Evolutionary conservation across 805 yeast genomes (phyloP).

Genomic region (Myxozyma mucilagina): DNA sequence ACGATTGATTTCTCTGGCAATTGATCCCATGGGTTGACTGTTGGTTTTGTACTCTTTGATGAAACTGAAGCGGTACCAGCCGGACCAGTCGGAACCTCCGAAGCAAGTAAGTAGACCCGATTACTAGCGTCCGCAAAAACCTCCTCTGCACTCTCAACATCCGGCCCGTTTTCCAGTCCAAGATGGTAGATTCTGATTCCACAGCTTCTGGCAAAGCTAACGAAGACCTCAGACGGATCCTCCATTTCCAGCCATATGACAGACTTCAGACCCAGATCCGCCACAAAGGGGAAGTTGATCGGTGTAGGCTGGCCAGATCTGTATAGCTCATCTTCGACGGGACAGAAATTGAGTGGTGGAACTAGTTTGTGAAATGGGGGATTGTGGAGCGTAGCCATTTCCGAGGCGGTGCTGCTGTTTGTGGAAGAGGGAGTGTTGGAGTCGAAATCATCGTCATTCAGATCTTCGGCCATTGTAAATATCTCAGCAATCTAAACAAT

Average conservation of each 20-base stretch:
- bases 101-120: background rate
- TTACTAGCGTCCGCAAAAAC: conserved; percentile 1
- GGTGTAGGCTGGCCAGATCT: conserved; percentile 94
- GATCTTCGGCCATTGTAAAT: conserved; percentile 21
- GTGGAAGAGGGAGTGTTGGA: conserved; percentile 31
- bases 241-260: conserved; percentile 94
- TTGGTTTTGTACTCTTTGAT: conserved; percentile 1
- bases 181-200: conserved; percentile 78
- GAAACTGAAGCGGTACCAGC: conserved; percentile 2
- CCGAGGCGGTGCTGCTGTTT: conserved; percentile 28
- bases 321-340: conserved; percentile 84
- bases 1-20: conserved; percentile 78
- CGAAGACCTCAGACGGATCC: conserved; percentile 86
- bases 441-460: conserved; percentile 32
- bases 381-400: conserved; percentile 40
- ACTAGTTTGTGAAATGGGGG: conserved; percentile 71
- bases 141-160: conserved; percentile 17
- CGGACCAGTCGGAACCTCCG: background rate
- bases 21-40: conserved; percentile 94
- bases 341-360: conserved; percentile 94
- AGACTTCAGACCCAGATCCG: conserved; percentile 70
- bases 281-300: conserved; percentile 83
- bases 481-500: background rate
- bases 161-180: conserved; percentile 59
- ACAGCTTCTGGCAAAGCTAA: conserved; percentile 74